phyloP scores from a whole-genome alignment of 1,284 basidiomycete genomes.

The Vanrija pseudolonga region DNA sequence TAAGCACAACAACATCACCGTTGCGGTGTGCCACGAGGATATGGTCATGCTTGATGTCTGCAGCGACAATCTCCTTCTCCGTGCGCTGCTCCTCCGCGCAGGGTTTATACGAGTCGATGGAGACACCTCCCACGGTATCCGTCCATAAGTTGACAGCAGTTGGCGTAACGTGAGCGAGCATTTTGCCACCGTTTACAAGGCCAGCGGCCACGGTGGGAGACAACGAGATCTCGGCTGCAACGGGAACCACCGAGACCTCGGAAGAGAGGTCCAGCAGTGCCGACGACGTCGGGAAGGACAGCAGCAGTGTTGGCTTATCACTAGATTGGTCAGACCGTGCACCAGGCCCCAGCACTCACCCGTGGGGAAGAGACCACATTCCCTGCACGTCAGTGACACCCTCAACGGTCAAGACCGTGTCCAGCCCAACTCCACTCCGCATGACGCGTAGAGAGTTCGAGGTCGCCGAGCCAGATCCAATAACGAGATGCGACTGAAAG shows the following conservation, averaged over 20 bases:
- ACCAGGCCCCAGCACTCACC: conserved; percentile 1
- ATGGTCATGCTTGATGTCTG: conserved; percentile 62
- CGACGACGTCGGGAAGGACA: conserved; percentile 24
- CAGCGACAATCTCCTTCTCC: conserved; percentile 61
- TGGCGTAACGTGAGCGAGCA: conserved; percentile 67
- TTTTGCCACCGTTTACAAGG: conserved; percentile 51
- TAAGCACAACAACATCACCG: conserved; percentile 58
- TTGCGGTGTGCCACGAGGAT: conserved; percentile 63
- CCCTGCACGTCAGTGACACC: conserved; percentile 60
- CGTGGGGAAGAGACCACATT: conserved; percentile 62
- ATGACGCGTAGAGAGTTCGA: conserved; percentile 77
- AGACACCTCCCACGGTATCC: conserved; percentile 12
- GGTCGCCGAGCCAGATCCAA: conserved; percentile 80
- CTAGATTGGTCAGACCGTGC: conserved; percentile 5
- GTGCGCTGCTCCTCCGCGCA: conserved; percentile 51
- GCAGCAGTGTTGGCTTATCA: conserved; percentile 15
- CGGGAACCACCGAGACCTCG: conserved; percentile 41
- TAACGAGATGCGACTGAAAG: conserved; percentile 69
- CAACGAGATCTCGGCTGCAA: conserved; percentile 42
- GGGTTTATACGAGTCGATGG: conserved; percentile 1
- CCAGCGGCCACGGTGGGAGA: conserved; percentile 63
- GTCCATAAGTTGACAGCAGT: conserved; percentile 55
- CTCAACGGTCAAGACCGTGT: conserved; percentile 61
- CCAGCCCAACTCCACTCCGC: conserved; percentile 79
- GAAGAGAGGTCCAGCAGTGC: conserved; percentile 45